These are phyloP conservation scores for Taphrina confusa DNA, from an alignment of 1,139 yeast genomes.

Conservation along the genomic window DNA sequence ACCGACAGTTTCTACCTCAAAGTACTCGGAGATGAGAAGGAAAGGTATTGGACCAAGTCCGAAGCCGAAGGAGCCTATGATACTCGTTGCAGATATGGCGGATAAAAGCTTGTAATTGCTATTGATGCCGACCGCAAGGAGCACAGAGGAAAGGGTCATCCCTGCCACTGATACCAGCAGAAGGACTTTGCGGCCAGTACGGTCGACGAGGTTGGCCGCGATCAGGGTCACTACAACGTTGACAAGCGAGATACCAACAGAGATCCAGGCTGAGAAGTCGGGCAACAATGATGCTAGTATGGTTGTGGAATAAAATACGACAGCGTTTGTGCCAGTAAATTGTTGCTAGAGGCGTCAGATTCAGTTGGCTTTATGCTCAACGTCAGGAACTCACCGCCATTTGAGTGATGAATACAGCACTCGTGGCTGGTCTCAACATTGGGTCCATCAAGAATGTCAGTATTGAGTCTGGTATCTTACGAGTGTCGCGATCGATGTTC, in stretches of 20 bases:
- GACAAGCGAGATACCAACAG: constrained; percentile 60
- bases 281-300: constrained; percentile 21
- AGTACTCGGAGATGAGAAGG: constrained; percentile 80
- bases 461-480: constrained; percentile 38
- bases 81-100: constrained; percentile 65
- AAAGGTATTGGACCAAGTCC: constrained; percentile 97
- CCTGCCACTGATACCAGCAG: constrained; percentile 62
- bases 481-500: neutral
- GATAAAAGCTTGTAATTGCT: constrained; percentile 56
- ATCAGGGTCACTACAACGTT: constrained; percentile 71
- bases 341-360: constrained; percentile 57
- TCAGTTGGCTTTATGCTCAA: neutral
- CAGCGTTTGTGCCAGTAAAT: constrained; percentile 87
- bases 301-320: constrained; percentile 61
- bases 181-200: constrained; percentile 73
- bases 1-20: constrained; percentile 76
- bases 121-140: constrained; percentile 61
- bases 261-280: constrained; percentile 45
- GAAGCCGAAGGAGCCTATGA: constrained; percentile 80
- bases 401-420: constrained; percentile 71
- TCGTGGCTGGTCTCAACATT: constrained; percentile 58
- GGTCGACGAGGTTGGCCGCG: constrained; percentile 73
- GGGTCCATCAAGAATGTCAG: constrained; percentile 55
- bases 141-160: constrained; percentile 67
- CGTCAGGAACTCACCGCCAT: constrained; percentile 49